Percentiles rank a stretch among this genome's conserved stretches.
These are phyloP conservation scores for Climacium dendroides DNA, from an alignment of 225 moss, liverwort and hornwort species.

Conservation along the genomic window DNA sequence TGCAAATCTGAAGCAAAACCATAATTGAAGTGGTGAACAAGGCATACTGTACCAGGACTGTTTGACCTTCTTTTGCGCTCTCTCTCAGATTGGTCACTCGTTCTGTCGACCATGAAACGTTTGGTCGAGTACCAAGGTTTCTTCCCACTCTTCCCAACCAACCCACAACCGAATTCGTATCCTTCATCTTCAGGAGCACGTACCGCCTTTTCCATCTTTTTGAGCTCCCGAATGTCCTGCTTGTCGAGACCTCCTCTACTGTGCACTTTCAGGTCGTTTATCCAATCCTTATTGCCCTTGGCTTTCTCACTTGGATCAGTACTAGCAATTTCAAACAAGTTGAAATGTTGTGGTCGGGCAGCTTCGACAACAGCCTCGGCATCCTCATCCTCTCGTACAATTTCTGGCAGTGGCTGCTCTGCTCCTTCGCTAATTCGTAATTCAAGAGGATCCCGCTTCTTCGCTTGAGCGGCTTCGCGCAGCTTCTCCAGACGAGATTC, in stretches of 20 bases:
- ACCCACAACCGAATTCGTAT: constrained; percentile 65
- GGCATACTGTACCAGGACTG: background rate
- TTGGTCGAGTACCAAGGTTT: constrained; percentile 15
- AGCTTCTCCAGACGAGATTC: constrained; percentile 73
- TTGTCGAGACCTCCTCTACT: constrained; percentile 46
- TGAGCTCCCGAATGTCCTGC: constrained; percentile 51
- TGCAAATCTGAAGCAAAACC: background rate
- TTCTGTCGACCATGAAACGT: constrained; percentile 9
- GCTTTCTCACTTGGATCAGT: constrained; percentile 7
- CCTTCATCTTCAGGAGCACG: constrained; percentile 73
- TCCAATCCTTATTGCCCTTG: constrained; percentile 28
- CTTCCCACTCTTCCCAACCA: constrained; percentile 42
- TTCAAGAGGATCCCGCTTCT: constrained; percentile 17
- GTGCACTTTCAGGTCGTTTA: constrained; percentile 29
- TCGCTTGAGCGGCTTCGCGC: constrained; percentile 52
- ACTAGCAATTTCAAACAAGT: constrained; percentile 44
- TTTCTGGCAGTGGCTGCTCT: constrained; percentile 5
- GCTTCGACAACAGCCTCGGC: constrained; percentile 14
- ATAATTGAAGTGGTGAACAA: background rate
- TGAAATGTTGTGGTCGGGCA: constrained; percentile 52
- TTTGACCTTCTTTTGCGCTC: background rate
- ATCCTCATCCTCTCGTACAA: background rate
- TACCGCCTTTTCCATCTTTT: constrained; percentile 53
- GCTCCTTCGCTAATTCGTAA: constrained; percentile 1
- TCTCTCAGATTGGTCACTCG: background rate